Evolutionary conservation across 352 stramenopile genomes (phyloP).

Genomic region (Phytopythium ostracodes): DNA sequence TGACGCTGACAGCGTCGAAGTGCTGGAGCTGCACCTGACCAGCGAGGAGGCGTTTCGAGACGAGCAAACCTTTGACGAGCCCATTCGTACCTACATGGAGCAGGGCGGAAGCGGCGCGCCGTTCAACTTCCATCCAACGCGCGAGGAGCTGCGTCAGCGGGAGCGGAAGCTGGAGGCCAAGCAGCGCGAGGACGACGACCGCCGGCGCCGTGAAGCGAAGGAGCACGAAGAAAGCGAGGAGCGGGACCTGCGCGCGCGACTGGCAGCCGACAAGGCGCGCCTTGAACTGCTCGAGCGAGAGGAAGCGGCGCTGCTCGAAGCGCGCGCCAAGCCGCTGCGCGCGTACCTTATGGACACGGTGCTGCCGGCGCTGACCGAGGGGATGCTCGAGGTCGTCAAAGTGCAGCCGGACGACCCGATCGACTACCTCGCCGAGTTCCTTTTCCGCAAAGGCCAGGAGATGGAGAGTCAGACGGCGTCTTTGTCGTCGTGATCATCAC

Average conservation of each 20-base stretch:
- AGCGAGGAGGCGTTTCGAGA: slow-evolving; percentile 41
- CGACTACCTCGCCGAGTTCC: slow-evolving; percentile 85
- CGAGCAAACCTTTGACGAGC: slow-evolving; percentile 31
- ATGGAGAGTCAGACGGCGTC: slow-evolving; percentile 25
- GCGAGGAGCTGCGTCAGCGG: slow-evolving; percentile 49
- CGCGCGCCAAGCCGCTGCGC: slow-evolving; percentile 71
- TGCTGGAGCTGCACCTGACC: slow-evolving; percentile 56
- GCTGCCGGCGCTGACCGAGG: slow-evolving; percentile 77
- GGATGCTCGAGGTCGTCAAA: slow-evolving; percentile 86
- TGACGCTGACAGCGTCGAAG: slow-evolving; percentile 38
- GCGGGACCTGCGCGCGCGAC: slow-evolving; percentile 30
- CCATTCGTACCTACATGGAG: slow-evolving; percentile 74
- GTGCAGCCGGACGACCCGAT: slow-evolving; percentile 84
- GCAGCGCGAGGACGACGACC: slow-evolving; percentile 37
- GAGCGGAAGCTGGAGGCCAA: slow-evolving; percentile 41
- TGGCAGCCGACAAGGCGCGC: slow-evolving; percentile 52
- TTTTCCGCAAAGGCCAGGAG: slow-evolving; percentile 76
- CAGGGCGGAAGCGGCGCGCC: slow-evolving; percentile 44
- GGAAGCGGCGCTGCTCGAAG: slow-evolving; percentile 76
- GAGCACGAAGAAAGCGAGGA: slow-evolving; percentile 60
- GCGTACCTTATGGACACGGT: slow-evolving; percentile 85
- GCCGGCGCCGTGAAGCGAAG: slow-evolving; percentile 23
- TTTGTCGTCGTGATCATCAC: background rate
- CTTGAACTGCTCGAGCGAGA: slow-evolving; percentile 74
- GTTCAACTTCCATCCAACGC: slow-evolving; percentile 82